Conservation (phyloP, 768 basidiomycete genomes). For the Termitomyces sp. region DNA sequence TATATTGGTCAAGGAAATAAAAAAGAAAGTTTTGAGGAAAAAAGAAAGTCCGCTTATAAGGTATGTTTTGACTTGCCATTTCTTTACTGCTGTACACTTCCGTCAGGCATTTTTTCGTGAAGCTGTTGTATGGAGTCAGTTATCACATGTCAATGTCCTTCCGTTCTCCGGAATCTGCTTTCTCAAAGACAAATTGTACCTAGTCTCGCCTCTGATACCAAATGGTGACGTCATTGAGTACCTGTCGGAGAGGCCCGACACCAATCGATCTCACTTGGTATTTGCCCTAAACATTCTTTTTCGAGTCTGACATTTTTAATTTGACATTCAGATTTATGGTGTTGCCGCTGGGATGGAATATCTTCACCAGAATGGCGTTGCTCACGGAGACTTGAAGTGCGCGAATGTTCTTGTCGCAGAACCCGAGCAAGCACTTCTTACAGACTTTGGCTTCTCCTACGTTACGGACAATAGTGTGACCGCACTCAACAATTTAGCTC, state of each 20-base stretch:
- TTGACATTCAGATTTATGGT: constrained; percentile 20
- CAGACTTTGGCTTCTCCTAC: constrained; percentile 16
- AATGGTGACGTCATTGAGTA: constrained; percentile 25
- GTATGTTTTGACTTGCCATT: constrained; percentile 2
- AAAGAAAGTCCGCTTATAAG: constrained; percentile 13
- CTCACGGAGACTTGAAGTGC: constrained; percentile 42
- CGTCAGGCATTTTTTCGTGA: constrained; percentile 10
- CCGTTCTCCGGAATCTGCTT: constrained; percentile 14
- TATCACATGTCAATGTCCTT: background rate
- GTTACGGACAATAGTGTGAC: constrained; percentile 15
- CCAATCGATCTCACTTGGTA: constrained; percentile 9
- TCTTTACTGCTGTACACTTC: constrained; percentile 4
- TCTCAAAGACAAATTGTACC: constrained; percentile 19
- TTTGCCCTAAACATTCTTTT: constrained; percentile 5
- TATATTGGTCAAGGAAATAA: background rate
- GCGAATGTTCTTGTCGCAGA: constrained; percentile 41
- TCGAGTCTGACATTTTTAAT: background rate
- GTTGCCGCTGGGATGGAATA: constrained; percentile 26
- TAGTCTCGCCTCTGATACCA: constrained; percentile 31
- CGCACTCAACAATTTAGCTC: constrained; percentile 9
- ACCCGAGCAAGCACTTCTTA: constrained; percentile 33
- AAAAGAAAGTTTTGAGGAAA: background rate
- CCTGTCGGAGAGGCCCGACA: constrained; percentile 11
- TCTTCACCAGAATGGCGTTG: constrained; percentile 26
- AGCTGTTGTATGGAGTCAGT: background rate